phyloP scores from a whole-genome alignment of 2,329 filamentous ascomycete genomes.

The Fusarium avenaceum region DNA sequence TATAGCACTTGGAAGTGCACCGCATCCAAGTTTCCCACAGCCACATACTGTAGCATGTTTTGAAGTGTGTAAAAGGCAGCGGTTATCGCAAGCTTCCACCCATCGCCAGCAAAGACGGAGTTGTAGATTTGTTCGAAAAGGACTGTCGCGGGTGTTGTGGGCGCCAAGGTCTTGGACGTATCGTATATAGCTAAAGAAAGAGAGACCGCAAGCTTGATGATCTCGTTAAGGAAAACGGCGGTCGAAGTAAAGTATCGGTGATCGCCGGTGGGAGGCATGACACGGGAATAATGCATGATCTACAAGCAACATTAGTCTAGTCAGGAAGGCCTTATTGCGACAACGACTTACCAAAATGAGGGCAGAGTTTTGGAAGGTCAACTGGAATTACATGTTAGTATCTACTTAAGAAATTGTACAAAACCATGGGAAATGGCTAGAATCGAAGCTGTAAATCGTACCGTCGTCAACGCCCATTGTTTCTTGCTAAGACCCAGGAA shows the following conservation, averaged over 20 bases:
- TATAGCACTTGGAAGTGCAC: constrained; percentile 95
- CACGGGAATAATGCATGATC: constrained; percentile 94
- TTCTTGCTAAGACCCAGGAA: constrained; percentile 48
- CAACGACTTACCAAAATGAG: constrained; percentile 73
- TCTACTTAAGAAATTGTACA: neutral
- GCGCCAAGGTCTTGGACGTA: constrained; percentile 80
- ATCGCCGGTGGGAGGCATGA: constrained; percentile 87
- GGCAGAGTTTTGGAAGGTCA: constrained; percentile 81
- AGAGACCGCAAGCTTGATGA: constrained; percentile 89
- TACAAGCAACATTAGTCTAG: constrained; percentile 60
- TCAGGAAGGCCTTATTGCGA: constrained; percentile 8
- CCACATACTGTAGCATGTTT: constrained; percentile 94
- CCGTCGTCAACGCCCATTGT: constrained; percentile 46
- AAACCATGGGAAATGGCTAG: neutral
- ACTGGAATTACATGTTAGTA: constrained; percentile 60
- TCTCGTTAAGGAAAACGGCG: constrained; percentile 92
- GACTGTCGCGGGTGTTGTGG: constrained; percentile 83
- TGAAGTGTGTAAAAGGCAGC: constrained; percentile 91
- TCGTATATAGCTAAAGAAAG: constrained; percentile 91
- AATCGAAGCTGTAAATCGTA: constrained; percentile 8
- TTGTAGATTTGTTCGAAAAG: constrained; percentile 84
- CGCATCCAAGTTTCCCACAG: constrained; percentile 89
- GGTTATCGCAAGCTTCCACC: constrained; percentile 94
- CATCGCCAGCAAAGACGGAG: constrained; percentile 87
- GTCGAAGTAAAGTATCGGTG: constrained; percentile 95